Evolutionary conservation across 345 rosid genomes (phyloP).

Genomic region (Eucalyptus curtisii): DNA sequence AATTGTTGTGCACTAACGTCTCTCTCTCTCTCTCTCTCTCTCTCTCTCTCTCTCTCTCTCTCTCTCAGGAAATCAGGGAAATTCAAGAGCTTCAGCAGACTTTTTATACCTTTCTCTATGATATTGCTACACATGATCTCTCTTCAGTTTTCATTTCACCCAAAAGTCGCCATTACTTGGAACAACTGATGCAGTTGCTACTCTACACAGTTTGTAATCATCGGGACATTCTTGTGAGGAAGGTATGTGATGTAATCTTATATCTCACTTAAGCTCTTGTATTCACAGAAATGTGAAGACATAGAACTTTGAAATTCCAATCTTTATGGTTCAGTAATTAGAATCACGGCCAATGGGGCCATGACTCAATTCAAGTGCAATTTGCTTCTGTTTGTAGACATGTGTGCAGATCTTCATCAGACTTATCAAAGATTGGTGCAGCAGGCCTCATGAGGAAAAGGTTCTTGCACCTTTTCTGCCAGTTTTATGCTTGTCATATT

Average conservation of each 20-base stretch:
- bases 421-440: conserved; percentile 89
- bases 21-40: not conserved
- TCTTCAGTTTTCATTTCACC: conserved; percentile 74
- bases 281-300: not conserved
- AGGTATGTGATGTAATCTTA: conserved; percentile 29
- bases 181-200: conserved; percentile 57
- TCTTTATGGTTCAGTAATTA: not conserved
- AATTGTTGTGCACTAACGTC: not conserved
- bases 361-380: not conserved
- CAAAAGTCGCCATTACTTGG: conserved; percentile 41
- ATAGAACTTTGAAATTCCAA: not conserved
- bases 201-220: conserved; percentile 61
- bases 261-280: not conserved
- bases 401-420: conserved; percentile 87
- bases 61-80: conserved; percentile 72
- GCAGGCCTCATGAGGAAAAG: conserved; percentile 45
- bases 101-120: conserved; percentile 78
- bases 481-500: not conserved
- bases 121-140: conserved; percentile 69
- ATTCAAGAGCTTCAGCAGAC: conserved; percentile 83
- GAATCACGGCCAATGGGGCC: not conserved
- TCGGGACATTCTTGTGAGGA: conserved; percentile 64
- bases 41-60: not conserved
- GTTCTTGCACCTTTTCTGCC: conserved; percentile 16
- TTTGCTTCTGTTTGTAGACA: conserved; percentile 29